phyloP scores from a whole-genome alignment of 1,284 basidiomycete genomes.

The Lignosus rhinocerotis region DNA sequence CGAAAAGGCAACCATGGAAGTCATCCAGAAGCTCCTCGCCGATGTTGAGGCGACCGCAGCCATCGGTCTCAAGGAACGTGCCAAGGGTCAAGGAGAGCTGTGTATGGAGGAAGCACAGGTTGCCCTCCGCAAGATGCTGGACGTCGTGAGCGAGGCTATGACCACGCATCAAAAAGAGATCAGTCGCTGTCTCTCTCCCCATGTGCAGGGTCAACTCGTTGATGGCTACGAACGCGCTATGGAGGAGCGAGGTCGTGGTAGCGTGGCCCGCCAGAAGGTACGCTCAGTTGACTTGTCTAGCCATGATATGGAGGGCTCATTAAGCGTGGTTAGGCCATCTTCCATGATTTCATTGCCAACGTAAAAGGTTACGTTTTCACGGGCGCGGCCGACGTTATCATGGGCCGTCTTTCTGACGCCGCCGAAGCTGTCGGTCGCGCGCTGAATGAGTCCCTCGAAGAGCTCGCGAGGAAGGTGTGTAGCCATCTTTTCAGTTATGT shows the following conservation, averaged over 20 bases:
- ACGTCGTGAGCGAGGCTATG: slow-evolving; percentile 50
- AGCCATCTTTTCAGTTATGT: neutral
- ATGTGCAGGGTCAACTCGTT: slow-evolving; percentile 50
- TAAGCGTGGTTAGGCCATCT: slow-evolving; percentile 39
- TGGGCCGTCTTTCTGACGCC: slow-evolving; percentile 46
- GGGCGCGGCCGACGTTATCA: slow-evolving; percentile 50
- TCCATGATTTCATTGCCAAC: slow-evolving; percentile 44
- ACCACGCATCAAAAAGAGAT: slow-evolving; percentile 58
- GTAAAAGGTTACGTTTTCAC: slow-evolving; percentile 54
- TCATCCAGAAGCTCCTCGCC: slow-evolving; percentile 45
- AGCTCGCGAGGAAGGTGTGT: slow-evolving; percentile 55
- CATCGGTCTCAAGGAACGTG: slow-evolving; percentile 51
- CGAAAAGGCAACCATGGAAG: slow-evolving; percentile 37
- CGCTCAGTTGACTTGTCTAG: neutral
- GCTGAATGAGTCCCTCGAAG: slow-evolving; percentile 45
- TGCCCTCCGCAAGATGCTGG: slow-evolving; percentile 49
- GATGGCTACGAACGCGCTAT: slow-evolving; percentile 54
- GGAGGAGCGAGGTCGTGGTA: slow-evolving; percentile 54
- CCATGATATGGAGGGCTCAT: neutral
- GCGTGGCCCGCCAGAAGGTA: slow-evolving; percentile 63
- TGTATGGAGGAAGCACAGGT: slow-evolving; percentile 54
- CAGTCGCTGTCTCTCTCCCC: slow-evolving; percentile 56
- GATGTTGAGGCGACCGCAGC: slow-evolving; percentile 54
- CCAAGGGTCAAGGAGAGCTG: slow-evolving; percentile 48
- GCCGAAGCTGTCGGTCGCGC: slow-evolving; percentile 51